Evolutionary conservation across 345 rosid genomes (phyloP).

Genomic region (Bruguiera gymnorhiza): DNA sequence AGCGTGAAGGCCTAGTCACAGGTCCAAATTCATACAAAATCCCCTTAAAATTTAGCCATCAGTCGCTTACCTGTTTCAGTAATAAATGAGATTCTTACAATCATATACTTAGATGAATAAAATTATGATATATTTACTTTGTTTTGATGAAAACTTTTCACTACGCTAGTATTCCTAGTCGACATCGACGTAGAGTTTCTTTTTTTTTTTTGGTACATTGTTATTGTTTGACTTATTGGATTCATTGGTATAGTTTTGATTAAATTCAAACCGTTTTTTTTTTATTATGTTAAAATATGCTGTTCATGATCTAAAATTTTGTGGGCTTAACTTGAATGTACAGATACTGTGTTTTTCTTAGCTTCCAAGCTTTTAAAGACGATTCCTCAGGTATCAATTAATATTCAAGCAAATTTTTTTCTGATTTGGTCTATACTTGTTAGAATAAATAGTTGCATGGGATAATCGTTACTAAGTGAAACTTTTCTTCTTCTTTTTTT

Average conservation of each 20-base stretch:
- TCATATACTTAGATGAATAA: too few species aligned
- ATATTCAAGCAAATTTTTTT: not conserved
- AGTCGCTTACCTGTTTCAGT: too few species aligned
- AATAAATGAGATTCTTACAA: not conserved
- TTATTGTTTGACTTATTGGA: too few species aligned
- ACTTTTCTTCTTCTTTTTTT: not conserved
- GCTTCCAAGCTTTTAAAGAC: conserved; percentile 82
- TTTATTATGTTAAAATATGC: too few species aligned
- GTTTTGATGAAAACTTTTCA: too few species aligned
- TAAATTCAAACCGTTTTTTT: too few species aligned
- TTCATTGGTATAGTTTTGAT: too few species aligned
- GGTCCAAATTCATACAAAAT: conserved; percentile 31
- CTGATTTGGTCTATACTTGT: not conserved
- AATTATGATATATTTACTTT: too few species aligned
- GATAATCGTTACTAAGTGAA: not conserved
- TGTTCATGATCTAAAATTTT: not conserved
- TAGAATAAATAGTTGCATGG: not conserved
- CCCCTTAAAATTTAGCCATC: not conserved
- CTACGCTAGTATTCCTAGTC: too few species aligned
- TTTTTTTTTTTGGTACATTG: too few species aligned
- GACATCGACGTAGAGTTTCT: too few species aligned
- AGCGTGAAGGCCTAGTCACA: conserved; percentile 81
- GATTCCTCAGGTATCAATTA: conserved; percentile 67
- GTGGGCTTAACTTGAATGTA: not conserved
- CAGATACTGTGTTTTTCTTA: conserved; percentile 80